Conservation (phyloP, 495 filamentous ascomycete species). For the Letharia columbiana region DNA sequence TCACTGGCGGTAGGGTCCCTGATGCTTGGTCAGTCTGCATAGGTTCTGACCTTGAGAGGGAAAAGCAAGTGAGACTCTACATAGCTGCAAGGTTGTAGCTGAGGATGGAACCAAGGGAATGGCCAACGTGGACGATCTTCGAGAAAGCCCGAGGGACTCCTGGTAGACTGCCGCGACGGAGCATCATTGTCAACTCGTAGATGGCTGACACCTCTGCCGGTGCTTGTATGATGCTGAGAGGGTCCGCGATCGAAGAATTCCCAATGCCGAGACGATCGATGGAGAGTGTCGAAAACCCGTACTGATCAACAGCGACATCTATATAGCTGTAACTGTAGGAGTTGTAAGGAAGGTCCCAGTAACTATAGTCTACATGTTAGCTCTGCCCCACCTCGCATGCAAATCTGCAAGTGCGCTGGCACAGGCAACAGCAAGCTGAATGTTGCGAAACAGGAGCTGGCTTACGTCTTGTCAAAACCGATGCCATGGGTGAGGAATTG, state of each 20-base stretch:
- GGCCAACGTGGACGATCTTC: conserved; percentile 48
- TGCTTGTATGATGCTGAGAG: conserved; percentile 44
- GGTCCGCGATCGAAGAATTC: conserved; percentile 43
- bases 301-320: conserved; percentile 40
- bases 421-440: not conserved
- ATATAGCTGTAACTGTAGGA: conserved; percentile 47
- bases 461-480: conserved; percentile 45
- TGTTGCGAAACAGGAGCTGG: not conserved
- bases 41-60: not conserved
- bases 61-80: not conserved
- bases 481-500: conserved; percentile 54
- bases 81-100: conserved; percentile 34
- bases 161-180: conserved; percentile 35
- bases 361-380: conserved; percentile 31
- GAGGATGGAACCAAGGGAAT: conserved; percentile 37
- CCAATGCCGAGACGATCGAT: conserved; percentile 52
- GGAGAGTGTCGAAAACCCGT: conserved; percentile 43
- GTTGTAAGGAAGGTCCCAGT: conserved; percentile 49
- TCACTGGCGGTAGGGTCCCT: conserved; percentile 43
- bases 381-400: not conserved
- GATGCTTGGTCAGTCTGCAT: not conserved
- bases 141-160: conserved; percentile 29
- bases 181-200: conserved; percentile 36
- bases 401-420: not conserved
- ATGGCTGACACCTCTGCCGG: conserved; percentile 44